Conservation (phyloP, 208 protist genomes). For the Leishmania arabica region DNA sequence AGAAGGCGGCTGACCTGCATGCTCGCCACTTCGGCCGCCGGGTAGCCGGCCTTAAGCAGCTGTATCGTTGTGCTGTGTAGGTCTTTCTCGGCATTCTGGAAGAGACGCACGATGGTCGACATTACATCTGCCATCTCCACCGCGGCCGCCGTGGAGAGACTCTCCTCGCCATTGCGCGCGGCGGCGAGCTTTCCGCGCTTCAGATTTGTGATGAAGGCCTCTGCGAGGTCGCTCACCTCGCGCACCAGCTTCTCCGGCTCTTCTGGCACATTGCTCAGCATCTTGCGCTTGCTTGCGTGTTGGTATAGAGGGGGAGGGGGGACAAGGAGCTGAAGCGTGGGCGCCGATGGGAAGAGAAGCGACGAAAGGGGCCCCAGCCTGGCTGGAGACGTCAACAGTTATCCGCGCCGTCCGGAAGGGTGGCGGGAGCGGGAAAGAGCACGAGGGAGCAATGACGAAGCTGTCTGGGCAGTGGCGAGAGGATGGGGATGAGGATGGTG, state of each 20-base stretch:
- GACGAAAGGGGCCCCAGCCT: no score
- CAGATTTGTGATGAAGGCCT: slow-evolving; percentile 65
- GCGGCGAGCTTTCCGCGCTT: slow-evolving; percentile 47
- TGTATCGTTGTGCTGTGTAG: slow-evolving; percentile 36
- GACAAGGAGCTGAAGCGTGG: not conserved
- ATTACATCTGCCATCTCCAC: slow-evolving; percentile 62
- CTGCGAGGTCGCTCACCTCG: slow-evolving; percentile 48
- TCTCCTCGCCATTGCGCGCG: slow-evolving; percentile 35
- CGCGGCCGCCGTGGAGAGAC: slow-evolving; percentile 66
- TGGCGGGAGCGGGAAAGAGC: no score
- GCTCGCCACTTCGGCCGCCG: slow-evolving; percentile 55
- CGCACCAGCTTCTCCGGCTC: slow-evolving; percentile 45
- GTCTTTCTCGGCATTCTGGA: slow-evolving; percentile 43
- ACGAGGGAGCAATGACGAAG: no score
- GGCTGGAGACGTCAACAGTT: no score
- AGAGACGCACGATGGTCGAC: slow-evolving; percentile 55
- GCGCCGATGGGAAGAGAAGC: not conserved
- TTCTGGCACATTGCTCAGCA: slow-evolving; percentile 18
- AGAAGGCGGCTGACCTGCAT: slow-evolving; percentile 58
- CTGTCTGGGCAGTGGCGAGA: no score
- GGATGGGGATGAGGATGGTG: not conserved
- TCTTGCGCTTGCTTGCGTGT: not conserved
- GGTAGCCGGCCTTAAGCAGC: slow-evolving; percentile 47
- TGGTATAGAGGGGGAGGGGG: not conserved
- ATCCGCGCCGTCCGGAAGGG: no score